Conservation (phyloP, 1,284 basidiomycete genomes). For the Xerocomus minutiporus region DNA sequence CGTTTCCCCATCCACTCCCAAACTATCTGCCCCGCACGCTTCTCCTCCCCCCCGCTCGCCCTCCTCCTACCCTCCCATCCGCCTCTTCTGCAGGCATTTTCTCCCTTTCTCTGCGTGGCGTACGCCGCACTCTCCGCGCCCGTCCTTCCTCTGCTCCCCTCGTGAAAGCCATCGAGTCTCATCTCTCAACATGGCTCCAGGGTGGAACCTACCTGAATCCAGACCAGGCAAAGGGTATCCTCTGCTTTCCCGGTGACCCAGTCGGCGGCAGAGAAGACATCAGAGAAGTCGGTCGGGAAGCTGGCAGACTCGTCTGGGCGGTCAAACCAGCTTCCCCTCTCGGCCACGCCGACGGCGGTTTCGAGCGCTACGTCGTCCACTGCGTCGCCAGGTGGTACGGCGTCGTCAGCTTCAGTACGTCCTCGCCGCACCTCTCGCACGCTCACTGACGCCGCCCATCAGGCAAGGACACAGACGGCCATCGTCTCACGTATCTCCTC, state of each 20-base stretch:
- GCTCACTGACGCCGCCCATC: conserved; percentile 1
- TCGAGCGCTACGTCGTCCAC: conserved; percentile 74
- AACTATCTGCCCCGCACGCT: conserved; percentile 58
- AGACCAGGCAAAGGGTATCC: conserved; percentile 33
- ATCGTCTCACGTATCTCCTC: conserved; percentile 70
- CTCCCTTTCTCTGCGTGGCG: conserved; percentile 69
- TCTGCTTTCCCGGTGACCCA: conserved; percentile 39
- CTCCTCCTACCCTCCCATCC: conserved; percentile 41
- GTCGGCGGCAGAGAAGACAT: conserved; percentile 54
- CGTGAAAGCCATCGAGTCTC: conserved; percentile 61
- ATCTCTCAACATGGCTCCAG: conserved; percentile 58
- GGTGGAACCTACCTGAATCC: conserved; percentile 56
- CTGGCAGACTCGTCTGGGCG: conserved; percentile 65
- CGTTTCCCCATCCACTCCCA: conserved; percentile 74
- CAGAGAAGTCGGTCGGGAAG: conserved; percentile 59
- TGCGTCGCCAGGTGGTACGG: conserved; percentile 76
- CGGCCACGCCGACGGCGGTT: conserved; percentile 48
- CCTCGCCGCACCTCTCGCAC: neutral
- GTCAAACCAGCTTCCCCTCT: conserved; percentile 31
- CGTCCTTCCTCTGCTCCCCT: conserved; percentile 58
- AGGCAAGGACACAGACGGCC: conserved; percentile 66
- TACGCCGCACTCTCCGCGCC: conserved; percentile 60
- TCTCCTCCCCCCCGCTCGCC: conserved; percentile 43
- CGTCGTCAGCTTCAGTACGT: conserved; percentile 75
- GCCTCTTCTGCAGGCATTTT: conserved; percentile 71